A percentile compares a stretch with the other conserved stretches of the same genome.
These are phyloP conservation scores for Talaromyces ruber DNA, from an alignment of 495 filamentous ascomycete species.

Conservation along the genomic window DNA sequence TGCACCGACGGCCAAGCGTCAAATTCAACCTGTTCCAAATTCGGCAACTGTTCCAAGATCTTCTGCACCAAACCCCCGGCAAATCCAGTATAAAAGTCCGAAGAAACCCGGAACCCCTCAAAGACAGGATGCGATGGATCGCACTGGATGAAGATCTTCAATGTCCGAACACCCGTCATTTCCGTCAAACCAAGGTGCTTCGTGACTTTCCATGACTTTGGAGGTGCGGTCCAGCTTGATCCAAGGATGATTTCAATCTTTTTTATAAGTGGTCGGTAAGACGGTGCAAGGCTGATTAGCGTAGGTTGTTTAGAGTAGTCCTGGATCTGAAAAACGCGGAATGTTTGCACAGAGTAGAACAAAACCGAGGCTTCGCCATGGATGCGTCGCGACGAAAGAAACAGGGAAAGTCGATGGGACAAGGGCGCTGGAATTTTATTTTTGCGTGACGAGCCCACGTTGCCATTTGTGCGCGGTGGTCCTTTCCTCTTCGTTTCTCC, in stretches of 20 bases:
- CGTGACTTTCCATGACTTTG: slow-evolving; percentile 63
- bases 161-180: slow-evolving; percentile 46
- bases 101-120: slow-evolving; percentile 58
- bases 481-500: slow-evolving; percentile 23
- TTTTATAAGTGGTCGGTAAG: slow-evolving; percentile 57
- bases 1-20: slow-evolving; percentile 66
- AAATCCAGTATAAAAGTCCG: slow-evolving; percentile 71
- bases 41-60: slow-evolving; percentile 52
- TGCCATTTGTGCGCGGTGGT: slow-evolving; percentile 20
- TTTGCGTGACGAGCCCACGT: slow-evolving; percentile 69
- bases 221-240: slow-evolving; percentile 71
- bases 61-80: slow-evolving; percentile 47
- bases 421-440: slow-evolving; percentile 42
- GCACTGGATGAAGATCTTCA: slow-evolving; percentile 71
- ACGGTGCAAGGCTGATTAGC: slow-evolving; percentile 34
- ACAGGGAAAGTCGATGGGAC: slow-evolving; percentile 46
- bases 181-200: slow-evolving; percentile 56
- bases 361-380: slow-evolving; percentile 62
- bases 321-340: slow-evolving; percentile 68
- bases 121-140: slow-evolving; percentile 70
- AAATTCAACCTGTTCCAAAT: slow-evolving; percentile 57
- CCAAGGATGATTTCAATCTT: slow-evolving; percentile 71
- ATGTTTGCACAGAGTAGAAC: slow-evolving; percentile 69
- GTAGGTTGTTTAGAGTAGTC: slow-evolving; percentile 58
- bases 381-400: slow-evolving; percentile 54